A percentile compares a stretch with the other conserved stretches of the same genome.
Evolutionary conservation across 345 rosid species (phyloP).

Genomic region (Citrus glauca): DNA sequence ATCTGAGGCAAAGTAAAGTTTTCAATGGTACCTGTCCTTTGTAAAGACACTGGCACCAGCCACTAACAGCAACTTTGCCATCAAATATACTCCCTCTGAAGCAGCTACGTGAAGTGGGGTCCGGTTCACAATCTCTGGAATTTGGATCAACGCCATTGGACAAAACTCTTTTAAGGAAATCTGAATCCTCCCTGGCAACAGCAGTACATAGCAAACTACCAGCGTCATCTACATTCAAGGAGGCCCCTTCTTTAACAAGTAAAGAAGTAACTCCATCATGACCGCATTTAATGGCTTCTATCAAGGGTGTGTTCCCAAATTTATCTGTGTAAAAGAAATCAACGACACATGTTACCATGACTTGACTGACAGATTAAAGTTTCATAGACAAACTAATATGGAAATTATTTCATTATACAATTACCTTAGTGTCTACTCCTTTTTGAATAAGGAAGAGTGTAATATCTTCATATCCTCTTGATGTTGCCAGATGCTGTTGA

Average conservation of each 20-base stretch:
- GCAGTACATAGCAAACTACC: slow-evolving; percentile 70
- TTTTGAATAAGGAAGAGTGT: slow-evolving; percentile 57
- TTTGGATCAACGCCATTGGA: slow-evolving; percentile 74
- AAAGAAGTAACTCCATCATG: slow-evolving; percentile 57
- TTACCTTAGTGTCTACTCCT: slow-evolving; percentile 72
- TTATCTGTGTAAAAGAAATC: slow-evolving; percentile 45
- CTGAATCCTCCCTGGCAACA: slow-evolving; percentile 73
- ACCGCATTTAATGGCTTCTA: slow-evolving; percentile 84
- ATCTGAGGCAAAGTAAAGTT: neutral
- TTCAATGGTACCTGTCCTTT: slow-evolving; percentile 66
- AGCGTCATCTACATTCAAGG: slow-evolving; percentile 59
- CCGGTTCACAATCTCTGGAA: slow-evolving; percentile 77
- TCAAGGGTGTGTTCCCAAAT: slow-evolving; percentile 79
- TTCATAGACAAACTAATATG: neutral
- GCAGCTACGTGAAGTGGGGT: slow-evolving; percentile 93
- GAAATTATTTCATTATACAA: neutral
- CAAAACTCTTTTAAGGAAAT: slow-evolving; percentile 66
- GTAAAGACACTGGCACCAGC: slow-evolving; percentile 75
- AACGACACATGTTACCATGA: slow-evolving; percentile 1
- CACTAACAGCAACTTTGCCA: slow-evolving; percentile 72
- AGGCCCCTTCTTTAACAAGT: slow-evolving; percentile 67
- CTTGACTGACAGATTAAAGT: neutral
- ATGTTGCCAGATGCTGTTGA: slow-evolving; percentile 87
- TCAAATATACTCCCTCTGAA: slow-evolving; percentile 73
- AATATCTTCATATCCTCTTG: slow-evolving; percentile 75